A percentile compares a stretch with the other conserved stretches of the same genome.
Conservation (phyloP, 148 eudicot genomes). For the Amaranthus hypochondriacus region DNA sequence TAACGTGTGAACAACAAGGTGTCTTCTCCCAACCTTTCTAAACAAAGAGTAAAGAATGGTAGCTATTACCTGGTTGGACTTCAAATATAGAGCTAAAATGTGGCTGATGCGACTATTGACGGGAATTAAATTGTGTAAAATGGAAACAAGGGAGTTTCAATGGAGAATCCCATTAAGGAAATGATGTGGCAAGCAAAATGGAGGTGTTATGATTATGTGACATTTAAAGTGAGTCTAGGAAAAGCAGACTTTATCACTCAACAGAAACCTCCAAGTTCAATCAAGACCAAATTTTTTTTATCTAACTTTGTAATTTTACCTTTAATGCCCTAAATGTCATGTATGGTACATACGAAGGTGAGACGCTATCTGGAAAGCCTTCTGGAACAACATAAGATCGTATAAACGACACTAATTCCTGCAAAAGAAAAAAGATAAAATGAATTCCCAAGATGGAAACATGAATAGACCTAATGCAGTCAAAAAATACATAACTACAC, state of each 20-base stretch:
- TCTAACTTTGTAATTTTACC: conserved; percentile 33
- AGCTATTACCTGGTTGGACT: neutral
- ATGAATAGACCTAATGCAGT: neutral
- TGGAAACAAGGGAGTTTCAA: too few species aligned
- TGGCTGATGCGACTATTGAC: too few species aligned
- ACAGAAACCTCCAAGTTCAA: neutral
- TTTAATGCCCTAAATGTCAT: conserved; percentile 98
- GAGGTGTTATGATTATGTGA: neutral
- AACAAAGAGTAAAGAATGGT: neutral
- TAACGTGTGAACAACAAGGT: neutral
- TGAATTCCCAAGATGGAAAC: neutral
- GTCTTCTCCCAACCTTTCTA: neutral
- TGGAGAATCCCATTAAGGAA: too few species aligned
- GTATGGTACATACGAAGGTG: conserved; percentile 92
- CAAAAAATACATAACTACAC: neutral
- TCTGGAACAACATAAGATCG: conserved; percentile 97
- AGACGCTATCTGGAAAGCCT: conserved; percentile 94
- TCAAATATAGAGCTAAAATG: neutral
- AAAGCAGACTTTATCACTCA: neutral
- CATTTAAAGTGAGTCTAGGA: neutral
- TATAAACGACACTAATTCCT: conserved; percentile 75
- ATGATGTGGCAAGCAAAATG: too few species aligned
- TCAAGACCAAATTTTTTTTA: neutral
- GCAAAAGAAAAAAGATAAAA: conserved; percentile 18
- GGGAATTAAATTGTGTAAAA: too few species aligned